Conservation (phyloP, 352 stramenopile species). For the Phytophthora megakarya region DNA sequence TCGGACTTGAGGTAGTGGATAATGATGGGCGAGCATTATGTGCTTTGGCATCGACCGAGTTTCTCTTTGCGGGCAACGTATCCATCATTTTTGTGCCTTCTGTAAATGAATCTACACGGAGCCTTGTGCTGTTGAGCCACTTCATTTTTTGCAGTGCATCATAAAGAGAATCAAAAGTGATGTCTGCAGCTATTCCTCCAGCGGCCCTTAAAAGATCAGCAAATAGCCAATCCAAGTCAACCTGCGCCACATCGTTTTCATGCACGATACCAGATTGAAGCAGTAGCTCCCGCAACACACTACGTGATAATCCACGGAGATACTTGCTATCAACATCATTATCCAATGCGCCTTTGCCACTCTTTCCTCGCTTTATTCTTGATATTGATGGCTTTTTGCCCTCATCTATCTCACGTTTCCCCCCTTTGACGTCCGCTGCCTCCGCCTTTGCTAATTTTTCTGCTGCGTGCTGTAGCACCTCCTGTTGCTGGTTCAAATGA, state of each 20-base stretch:
- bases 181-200: conserved; percentile 29
- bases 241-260: conserved; percentile 25
- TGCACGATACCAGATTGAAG: conserved; percentile 43
- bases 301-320: conserved; percentile 45
- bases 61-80: neutral
- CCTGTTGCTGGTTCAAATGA: conserved; percentile 40
- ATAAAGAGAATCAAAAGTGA: conserved; percentile 49
- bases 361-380: conserved; percentile 41
- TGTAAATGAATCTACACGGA: conserved; percentile 31
- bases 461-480: conserved; percentile 18
- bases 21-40: conserved; percentile 1
- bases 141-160: conserved; percentile 30
- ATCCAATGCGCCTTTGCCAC: conserved; percentile 3
- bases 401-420: neutral
- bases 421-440: neutral
- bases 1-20: neutral
- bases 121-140: conserved; percentile 39
- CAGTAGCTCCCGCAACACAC: conserved; percentile 45
- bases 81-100: conserved; percentile 6
- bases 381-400: conserved; percentile 17
- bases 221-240: conserved; percentile 56
- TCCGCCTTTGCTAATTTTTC: conserved; percentile 12
- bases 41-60: neutral
- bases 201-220: conserved; percentile 31
- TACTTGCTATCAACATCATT: conserved; percentile 35